Evolutionary conservation across 1,284 basidiomycete species (phyloP), one percentile per base, ranked within the genome.

Genomic region (Hemileia vastatrix): DNA sequence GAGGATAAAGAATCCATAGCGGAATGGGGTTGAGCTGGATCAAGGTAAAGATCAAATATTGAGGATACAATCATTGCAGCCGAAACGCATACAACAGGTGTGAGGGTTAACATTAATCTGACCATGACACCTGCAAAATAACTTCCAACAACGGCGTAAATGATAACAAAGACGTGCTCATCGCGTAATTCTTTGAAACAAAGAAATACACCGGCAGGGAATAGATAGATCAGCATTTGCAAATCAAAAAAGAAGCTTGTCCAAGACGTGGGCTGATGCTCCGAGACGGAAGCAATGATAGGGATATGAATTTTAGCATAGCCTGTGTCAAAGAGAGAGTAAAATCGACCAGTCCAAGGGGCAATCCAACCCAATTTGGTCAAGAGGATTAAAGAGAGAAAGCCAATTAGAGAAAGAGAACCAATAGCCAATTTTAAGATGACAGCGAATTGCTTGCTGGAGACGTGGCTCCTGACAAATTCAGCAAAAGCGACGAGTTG

Each of bases 101-200:
- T 94, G 48, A 94, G 83, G 3, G 91, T 88, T 63, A 94, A 81
- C 88, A 95, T 95, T 62, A 93, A 73, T 67, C 93, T 89, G 65
- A 98, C 94, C 94, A 98, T 98, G 76, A 98, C 95, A 60, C 94
- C 93, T 8, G 95, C 94, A 77, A 99, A 99, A 82, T 99, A 99
- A 74, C 90, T 90, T 52, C 87, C 90, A 73, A 98, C 85, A 67
- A 92, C 84, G 24, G 93, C 86, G 77, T 98, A 99, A 78, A 98
- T 93, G 80, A 99, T 95, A 72, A 99, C 89, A 77, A 99, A 99
- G 69, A 99, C 82, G 74, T 98, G 95, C 76, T 97, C 95, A 77
- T 99, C 95, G 32, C 90, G 84, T 32, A 99, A 81, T 75, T 94
- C 83, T 67, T 84, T 84, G 88, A 98, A 98, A 77, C 90, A 93